Percentiles rank a stretch among this genome's conserved stretches.
Conservation (phyloP, 2,329 filamentous ascomycete species). For the Penicillium sp. region DNA sequence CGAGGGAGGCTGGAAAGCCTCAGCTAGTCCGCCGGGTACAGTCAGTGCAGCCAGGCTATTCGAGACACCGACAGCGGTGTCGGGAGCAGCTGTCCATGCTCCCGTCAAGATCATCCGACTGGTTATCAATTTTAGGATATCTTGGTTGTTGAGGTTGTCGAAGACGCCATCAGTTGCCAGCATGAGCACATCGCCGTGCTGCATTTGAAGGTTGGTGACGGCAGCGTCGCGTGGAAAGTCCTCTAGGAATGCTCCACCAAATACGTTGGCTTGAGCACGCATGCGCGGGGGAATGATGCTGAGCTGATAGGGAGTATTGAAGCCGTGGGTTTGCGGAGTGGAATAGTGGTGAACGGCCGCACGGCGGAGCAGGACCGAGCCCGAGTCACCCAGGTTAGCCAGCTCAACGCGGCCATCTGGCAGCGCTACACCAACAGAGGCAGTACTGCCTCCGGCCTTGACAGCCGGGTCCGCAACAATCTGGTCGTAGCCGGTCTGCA, state of each 20-base stretch:
- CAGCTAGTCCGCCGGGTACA: slow-evolving; percentile 42
- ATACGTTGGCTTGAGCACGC: slow-evolving; percentile 71
- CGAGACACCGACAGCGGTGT: slow-evolving; percentile 59
- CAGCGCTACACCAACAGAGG: slow-evolving; percentile 74
- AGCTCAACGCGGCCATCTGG: slow-evolving; percentile 72
- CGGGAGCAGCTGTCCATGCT: slow-evolving; percentile 64
- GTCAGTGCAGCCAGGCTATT: slow-evolving; percentile 55
- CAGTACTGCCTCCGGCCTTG: slow-evolving; percentile 81
- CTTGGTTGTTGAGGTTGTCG: slow-evolving; percentile 90
- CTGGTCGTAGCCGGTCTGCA: slow-evolving; percentile 78
- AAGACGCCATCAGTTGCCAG: slow-evolving; percentile 93
- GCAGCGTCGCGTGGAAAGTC: slow-evolving; percentile 82
- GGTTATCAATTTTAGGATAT: slow-evolving; percentile 76
- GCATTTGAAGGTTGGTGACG: slow-evolving; percentile 67
- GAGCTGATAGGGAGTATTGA: slow-evolving; percentile 96
- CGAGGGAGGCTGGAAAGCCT: slow-evolving; percentile 18
- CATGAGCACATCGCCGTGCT: slow-evolving; percentile 88
- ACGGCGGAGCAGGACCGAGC: slow-evolving; percentile 78
- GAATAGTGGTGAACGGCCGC: slow-evolving; percentile 82
- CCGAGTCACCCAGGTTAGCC: slow-evolving; percentile 92
- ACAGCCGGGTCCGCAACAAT: slow-evolving; percentile 70
- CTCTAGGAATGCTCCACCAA: slow-evolving; percentile 73
- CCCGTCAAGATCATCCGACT: slow-evolving; percentile 66
- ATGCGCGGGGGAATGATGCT: slow-evolving; percentile 79
- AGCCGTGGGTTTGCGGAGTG: slow-evolving; percentile 85